Evolutionary conservation across 2,329 filamentous ascomycete genomes (phyloP).

Genomic region (Neopestalotiopsis rosae): DNA sequence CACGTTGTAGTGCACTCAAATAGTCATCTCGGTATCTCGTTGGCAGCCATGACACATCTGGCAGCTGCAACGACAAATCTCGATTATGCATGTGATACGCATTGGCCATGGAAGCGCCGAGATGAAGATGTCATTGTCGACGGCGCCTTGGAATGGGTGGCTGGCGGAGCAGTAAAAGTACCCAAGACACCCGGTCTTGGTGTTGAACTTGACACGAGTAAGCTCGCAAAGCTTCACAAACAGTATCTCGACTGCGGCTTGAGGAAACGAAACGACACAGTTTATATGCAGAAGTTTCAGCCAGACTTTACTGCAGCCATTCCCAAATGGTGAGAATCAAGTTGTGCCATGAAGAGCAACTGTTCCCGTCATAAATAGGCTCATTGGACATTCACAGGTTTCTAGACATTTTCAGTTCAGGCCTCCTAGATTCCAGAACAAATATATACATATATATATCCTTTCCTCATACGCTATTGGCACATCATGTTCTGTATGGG

Average conservation of each 20-base stretch:
- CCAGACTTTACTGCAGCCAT: conserved; percentile 15
- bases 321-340: conserved; percentile 13
- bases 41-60: conserved; percentile 49
- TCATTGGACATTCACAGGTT: too few relatives aligned
- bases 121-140: conserved; percentile 46
- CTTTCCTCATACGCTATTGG: too few relatives aligned
- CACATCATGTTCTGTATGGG: too few relatives aligned
- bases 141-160: conserved; percentile 41
- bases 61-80: conserved; percentile 46
- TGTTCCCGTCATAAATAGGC: too few relatives aligned
- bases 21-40: conserved; percentile 47
- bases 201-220: conserved; percentile 43
- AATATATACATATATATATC: too few relatives aligned
- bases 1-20: conserved; percentile 39
- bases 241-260: conserved; percentile 45
- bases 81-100: conserved; percentile 49
- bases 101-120: conserved; percentile 50
- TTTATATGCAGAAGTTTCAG: conserved; percentile 17
- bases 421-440: too few relatives aligned
- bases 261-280: conserved; percentile 32
- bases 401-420: too few relatives aligned
- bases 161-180: conserved; percentile 40
- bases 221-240: conserved; percentile 39
- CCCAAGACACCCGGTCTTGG: conserved; percentile 42
- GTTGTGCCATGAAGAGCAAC: background rate